Evolutionary conservation across 768 basidiomycete species (phyloP).

Genomic region (Russula sp.): DNA sequence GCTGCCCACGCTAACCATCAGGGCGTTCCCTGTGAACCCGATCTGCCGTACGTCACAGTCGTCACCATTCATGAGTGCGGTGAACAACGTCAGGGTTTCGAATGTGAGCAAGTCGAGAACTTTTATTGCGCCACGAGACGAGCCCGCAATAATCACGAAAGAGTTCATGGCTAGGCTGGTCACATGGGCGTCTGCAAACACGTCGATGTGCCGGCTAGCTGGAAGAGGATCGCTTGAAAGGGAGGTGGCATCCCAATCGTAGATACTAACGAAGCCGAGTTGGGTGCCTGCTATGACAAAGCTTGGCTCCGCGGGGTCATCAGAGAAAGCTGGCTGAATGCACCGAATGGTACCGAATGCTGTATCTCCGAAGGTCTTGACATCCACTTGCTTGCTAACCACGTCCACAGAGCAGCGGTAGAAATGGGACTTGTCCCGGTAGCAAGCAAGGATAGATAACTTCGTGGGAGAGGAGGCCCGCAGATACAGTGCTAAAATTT

Average conservation of each 20-base stretch:
- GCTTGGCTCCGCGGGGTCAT: slow-evolving; percentile 33
- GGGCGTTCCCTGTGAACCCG: slow-evolving; percentile 45
- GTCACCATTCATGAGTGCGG: slow-evolving; percentile 35
- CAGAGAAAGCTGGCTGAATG: slow-evolving; percentile 45
- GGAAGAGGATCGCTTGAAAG: slow-evolving; percentile 22
- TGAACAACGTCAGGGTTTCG: slow-evolving; percentile 48
- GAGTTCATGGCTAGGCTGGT: slow-evolving; percentile 60
- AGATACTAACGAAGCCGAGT: slow-evolving; percentile 59
- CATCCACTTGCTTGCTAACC: slow-evolving; percentile 29
- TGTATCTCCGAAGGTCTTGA: slow-evolving; percentile 45
- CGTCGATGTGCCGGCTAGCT: slow-evolving; percentile 50
- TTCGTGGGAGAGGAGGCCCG: slow-evolving; percentile 7
- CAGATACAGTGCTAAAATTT: slow-evolving; percentile 8
- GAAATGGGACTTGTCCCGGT: slow-evolving; percentile 45
- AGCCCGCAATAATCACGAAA: slow-evolving; percentile 59
- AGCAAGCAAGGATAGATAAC: slow-evolving; percentile 44
- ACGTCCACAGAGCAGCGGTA: slow-evolving; percentile 44
- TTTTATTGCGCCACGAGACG: slow-evolving; percentile 49
- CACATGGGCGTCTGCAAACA: slow-evolving; percentile 57
- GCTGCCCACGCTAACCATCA: slow-evolving; percentile 57
- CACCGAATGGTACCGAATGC: slow-evolving; percentile 47
- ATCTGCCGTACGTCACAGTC: slow-evolving; percentile 51
- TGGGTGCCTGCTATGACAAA: slow-evolving; percentile 61
- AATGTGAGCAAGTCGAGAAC: slow-evolving; percentile 67
- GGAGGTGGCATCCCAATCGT: slow-evolving; percentile 39